A percentile compares a stretch with the other conserved stretches of the same genome.
These are phyloP conservation scores for Vigna reflexopilosa DNA, from an alignment of 306 rosid species.

Conservation along the genomic window DNA sequence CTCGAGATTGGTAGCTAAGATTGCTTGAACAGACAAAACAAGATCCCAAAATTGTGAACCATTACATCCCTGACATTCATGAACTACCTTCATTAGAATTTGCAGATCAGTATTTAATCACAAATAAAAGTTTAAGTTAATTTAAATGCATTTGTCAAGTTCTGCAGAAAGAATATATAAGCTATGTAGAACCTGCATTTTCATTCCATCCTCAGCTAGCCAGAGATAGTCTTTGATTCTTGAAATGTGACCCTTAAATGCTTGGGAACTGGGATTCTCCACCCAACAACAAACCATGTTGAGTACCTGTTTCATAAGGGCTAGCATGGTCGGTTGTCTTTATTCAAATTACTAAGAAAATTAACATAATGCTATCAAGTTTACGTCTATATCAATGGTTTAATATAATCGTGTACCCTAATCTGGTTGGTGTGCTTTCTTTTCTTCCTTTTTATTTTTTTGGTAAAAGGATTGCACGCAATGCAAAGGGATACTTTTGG, in stretches of 20 bases:
- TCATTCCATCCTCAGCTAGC: constrained; percentile 93
- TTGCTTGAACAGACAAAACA: constrained; percentile 72
- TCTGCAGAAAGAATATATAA: background rate
- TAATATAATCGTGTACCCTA: too few relatives aligned
- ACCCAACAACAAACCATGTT: constrained; percentile 90
- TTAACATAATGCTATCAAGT: background rate
- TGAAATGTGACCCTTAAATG: constrained; percentile 69
- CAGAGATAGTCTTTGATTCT: constrained; percentile 85
- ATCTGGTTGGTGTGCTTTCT: too few relatives aligned
- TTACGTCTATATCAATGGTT: background rate
- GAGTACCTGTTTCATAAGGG: constrained; percentile 51
- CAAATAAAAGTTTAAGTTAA: background rate
- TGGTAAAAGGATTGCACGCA: too few relatives aligned
- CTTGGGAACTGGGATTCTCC: constrained; percentile 72
- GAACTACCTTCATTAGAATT: constrained; percentile 3
- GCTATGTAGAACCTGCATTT: constrained; percentile 70
- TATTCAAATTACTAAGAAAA: background rate
- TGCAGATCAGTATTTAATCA: constrained; percentile 6
- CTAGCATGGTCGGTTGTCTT: background rate
- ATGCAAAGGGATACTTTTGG: too few relatives aligned
- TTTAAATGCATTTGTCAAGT: background rate
- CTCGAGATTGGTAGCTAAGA: constrained; percentile 58
- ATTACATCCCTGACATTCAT: constrained; percentile 60
- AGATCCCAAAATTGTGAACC: constrained; percentile 87
- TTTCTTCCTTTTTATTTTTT: too few relatives aligned